Conservation (phyloP, 495 filamentous ascomycete genomes). For the Mytilinidion resinicola region DNA sequence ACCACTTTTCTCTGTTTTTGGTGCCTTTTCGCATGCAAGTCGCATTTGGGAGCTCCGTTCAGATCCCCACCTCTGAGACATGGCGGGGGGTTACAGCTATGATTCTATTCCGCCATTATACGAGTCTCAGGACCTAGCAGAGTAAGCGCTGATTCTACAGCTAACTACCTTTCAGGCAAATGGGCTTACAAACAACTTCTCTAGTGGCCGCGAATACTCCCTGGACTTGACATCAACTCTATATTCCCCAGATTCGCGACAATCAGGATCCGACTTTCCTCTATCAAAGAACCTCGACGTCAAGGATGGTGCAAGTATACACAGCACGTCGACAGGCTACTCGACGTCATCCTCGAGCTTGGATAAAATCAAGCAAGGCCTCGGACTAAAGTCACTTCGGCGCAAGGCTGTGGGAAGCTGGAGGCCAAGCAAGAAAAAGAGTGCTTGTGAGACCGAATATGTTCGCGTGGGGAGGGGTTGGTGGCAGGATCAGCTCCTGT, state of each 20-base stretch:
- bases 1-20: no score
- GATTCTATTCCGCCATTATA: slow-evolving; percentile 10
- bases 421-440: slow-evolving; percentile 4
- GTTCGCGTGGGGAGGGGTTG: slow-evolving; percentile 19
- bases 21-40: no score
- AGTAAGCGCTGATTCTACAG: slow-evolving; percentile 5
- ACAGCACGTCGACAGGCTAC: slow-evolving; percentile 12
- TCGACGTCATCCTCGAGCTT: slow-evolving; percentile 6
- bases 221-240: slow-evolving; percentile 5
- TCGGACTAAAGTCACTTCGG: slow-evolving; percentile 11
- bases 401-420: slow-evolving; percentile 10
- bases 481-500: slow-evolving; percentile 22
- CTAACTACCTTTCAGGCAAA: background rate
- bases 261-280: background rate
- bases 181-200: background rate
- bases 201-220: background rate
- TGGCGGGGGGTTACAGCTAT: slow-evolving; percentile 17
- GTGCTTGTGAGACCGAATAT: slow-evolving; percentile 12
- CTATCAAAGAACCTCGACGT: background rate
- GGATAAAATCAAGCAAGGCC: slow-evolving; percentile 11
- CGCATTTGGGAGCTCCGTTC: no score
- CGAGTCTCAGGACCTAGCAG: slow-evolving; percentile 16
- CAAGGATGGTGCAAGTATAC: slow-evolving; percentile 2
- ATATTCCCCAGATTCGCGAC: background rate
- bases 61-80: background rate